Evolutionary conservation across 495 filamentous ascomycete genomes (phyloP).

Genomic region (Elasticomyces elasticus): DNA sequence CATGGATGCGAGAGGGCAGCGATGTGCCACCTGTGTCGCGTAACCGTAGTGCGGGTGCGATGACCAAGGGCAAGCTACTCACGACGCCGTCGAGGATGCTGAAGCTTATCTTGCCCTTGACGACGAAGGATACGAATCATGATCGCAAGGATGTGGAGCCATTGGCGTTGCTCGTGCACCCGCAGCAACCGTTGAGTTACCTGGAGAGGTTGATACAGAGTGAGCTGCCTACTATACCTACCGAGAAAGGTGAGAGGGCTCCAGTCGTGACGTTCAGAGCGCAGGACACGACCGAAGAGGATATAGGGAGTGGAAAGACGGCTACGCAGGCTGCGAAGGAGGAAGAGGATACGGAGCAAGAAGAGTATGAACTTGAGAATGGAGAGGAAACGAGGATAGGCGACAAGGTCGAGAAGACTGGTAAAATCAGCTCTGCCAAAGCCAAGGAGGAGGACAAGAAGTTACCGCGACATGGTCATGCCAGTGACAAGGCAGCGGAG

Average conservation of each 20-base stretch:
- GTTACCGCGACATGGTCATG: not conserved
- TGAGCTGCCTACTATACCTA: slow-evolving; percentile 63
- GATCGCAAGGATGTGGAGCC: slow-evolving; percentile 63
- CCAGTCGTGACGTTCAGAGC: slow-evolving; percentile 73
- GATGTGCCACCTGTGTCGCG: slow-evolving; percentile 46
- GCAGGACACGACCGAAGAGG: slow-evolving; percentile 57
- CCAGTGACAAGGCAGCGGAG: slow-evolving; percentile 28
- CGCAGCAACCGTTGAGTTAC: slow-evolving; percentile 86
- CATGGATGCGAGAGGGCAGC: slow-evolving; percentile 62
- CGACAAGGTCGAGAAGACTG: slow-evolving; percentile 38
- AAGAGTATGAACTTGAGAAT: slow-evolving; percentile 30
- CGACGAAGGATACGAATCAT: slow-evolving; percentile 46
- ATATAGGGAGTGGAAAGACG: slow-evolving; percentile 30
- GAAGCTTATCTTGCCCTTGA: slow-evolving; percentile 78
- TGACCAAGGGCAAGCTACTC: slow-evolving; percentile 74
- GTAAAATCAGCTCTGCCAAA: slow-evolving; percentile 34
- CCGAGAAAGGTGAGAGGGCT: slow-evolving; percentile 40
- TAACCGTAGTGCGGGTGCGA: slow-evolving; percentile 39
- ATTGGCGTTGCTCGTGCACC: slow-evolving; percentile 79
- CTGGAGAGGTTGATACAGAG: slow-evolving; percentile 84
- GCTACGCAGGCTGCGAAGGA: slow-evolving; percentile 28
- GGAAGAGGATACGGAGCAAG: slow-evolving; percentile 26
- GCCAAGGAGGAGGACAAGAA: slow-evolving; percentile 18
- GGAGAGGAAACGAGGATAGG: slow-evolving; percentile 40
- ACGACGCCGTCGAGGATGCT: slow-evolving; percentile 84